Conservation (phyloP, 2,329 filamentous ascomycete genomes). For the Colletotrichum australisinense region DNA sequence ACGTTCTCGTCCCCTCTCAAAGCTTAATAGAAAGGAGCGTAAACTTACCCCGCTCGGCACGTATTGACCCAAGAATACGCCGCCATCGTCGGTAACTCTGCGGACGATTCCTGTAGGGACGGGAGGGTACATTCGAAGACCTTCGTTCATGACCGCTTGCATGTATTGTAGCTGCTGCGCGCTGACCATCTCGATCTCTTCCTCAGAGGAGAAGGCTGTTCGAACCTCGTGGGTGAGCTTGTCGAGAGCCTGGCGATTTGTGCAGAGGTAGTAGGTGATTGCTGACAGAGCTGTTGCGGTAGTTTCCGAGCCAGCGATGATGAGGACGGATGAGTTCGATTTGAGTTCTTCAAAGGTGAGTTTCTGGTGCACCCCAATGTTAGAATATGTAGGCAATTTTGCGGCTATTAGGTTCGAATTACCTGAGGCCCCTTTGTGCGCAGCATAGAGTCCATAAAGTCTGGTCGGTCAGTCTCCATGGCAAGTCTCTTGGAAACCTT, state of each 20-base stretch:
- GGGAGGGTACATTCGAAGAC: constrained; percentile 50
- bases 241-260: background rate
- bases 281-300: constrained; percentile 23
- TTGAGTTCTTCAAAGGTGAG: constrained; percentile 28
- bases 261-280: constrained; percentile 6
- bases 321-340: constrained; percentile 16
- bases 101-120: constrained; percentile 12
- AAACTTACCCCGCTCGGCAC: constrained; percentile 46
- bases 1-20: background rate
- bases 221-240: constrained; percentile 50
- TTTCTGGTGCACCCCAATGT: background rate
- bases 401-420: no score
- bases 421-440: constrained; percentile 23
- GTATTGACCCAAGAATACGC: constrained; percentile 42
- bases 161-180: constrained; percentile 46
- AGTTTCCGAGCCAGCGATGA: constrained; percentile 27
- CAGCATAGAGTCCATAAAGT: constrained; percentile 25
- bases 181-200: constrained; percentile 46
- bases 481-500: constrained; percentile 18
- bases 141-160: constrained; percentile 50
- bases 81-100: constrained; percentile 39
- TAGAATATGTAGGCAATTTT: no score
- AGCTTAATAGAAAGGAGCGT: background rate
- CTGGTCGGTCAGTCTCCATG: background rate
- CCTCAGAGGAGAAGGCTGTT: constrained; percentile 42